These are phyloP conservation scores for Yarrowia yakushimensis DNA, from an alignment of 805 yeast genomes.

Conservation along the genomic window DNA sequence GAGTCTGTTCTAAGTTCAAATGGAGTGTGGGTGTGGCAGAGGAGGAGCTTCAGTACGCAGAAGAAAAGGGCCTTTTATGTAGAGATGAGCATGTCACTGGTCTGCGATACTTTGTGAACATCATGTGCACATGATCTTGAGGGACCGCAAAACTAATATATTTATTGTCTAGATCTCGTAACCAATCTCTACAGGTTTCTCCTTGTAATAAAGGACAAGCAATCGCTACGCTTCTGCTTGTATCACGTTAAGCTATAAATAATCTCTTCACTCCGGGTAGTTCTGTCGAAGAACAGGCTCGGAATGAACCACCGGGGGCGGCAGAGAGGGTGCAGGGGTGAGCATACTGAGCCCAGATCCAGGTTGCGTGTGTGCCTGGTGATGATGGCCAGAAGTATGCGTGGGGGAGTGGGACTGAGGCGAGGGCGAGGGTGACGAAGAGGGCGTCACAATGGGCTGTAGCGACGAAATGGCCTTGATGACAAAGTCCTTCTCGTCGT, in stretches of 20 bases:
- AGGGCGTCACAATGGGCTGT: constrained; percentile 27
- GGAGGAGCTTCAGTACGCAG: constrained; percentile 60
- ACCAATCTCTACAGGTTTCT: background rate
- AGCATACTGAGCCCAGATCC: constrained; percentile 26
- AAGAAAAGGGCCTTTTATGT: constrained; percentile 54
- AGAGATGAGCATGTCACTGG: constrained; percentile 70
- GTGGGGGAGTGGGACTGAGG: constrained; percentile 26
- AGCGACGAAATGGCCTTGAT: constrained; percentile 60
- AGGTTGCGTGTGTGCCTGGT: constrained; percentile 5
- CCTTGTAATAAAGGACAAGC: background rate
- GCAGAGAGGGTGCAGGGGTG: constrained; percentile 26
- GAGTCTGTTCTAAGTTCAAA: constrained; percentile 48
- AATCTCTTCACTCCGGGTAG: constrained; percentile 9
- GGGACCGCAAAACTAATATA: background rate
- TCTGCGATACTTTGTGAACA: constrained; percentile 56
- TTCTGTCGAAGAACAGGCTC: constrained; percentile 29
- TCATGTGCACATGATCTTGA: constrained; percentile 25
- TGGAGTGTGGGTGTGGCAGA: constrained; percentile 66
- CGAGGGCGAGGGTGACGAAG: constrained; percentile 21
- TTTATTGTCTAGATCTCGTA: background rate
- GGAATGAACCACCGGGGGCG: constrained; percentile 28
- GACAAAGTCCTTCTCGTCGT: constrained; percentile 76
- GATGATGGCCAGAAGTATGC: constrained; percentile 19
- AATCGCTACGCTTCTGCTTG: background rate
- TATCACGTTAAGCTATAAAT: background rate